Conservation (phyloP, 2,329 filamentous ascomycete genomes). For the Fusarium irregulare region DNA sequence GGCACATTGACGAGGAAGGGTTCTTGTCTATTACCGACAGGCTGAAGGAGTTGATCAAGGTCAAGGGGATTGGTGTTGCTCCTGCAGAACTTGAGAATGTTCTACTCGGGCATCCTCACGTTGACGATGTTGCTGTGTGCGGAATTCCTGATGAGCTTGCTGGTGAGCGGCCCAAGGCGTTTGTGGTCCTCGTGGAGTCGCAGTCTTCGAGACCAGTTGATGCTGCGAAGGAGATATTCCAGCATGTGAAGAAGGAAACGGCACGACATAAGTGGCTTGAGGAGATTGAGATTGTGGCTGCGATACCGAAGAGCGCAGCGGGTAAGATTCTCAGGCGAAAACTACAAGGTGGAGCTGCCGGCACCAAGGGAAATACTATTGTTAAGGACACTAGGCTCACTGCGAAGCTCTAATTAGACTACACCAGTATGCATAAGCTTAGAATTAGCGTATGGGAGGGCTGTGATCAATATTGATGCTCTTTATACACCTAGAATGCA, state of each 20-base stretch:
- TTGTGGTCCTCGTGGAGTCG: neutral
- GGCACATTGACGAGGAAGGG: neutral
- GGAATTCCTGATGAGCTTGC: neutral
- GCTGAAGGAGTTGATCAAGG: conserved; percentile 23
- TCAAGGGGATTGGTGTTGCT: conserved; percentile 9
- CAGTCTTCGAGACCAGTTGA: neutral
- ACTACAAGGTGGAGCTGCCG: neutral
- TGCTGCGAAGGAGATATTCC: neutral
- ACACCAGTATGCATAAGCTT: too few relatives aligned
- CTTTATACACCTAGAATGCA: too few relatives aligned
- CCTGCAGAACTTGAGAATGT: conserved; percentile 11
- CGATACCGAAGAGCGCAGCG: conserved; percentile 1
- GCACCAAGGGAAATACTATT: rapidly evolving
- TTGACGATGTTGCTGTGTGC: neutral
- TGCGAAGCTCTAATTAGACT: neutral
- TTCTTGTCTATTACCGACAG: conserved; percentile 2
- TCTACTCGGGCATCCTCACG: neutral
- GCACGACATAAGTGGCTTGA: conserved; percentile 8
- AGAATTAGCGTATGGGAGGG: too few relatives aligned
- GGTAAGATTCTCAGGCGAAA: conserved; percentile 11
- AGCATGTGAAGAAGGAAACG: neutral
- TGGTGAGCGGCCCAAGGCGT: conserved; percentile 2
- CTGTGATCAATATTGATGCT: too few relatives aligned
- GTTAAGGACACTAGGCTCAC: rapidly evolving
- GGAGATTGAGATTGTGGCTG: conserved; percentile 11